phyloP scores from a whole-genome alignment of 2,329 filamentous ascomycete species.

The Sodiomyces alkalinus region DNA sequence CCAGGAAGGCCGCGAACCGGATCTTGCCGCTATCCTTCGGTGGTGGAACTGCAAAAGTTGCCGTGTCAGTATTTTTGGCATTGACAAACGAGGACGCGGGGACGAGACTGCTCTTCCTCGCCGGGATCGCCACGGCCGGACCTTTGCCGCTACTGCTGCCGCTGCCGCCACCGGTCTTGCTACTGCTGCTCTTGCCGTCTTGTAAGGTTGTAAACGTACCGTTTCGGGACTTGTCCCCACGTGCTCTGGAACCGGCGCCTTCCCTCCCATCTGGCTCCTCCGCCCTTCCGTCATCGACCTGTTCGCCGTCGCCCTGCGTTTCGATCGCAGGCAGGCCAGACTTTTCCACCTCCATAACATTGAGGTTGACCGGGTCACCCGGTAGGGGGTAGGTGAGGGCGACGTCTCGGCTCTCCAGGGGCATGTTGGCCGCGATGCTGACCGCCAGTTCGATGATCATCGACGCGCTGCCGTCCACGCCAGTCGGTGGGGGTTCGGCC shows the following conservation, averaged over 20 bases:
- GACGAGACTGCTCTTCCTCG: constrained; percentile 1
- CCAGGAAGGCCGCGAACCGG: constrained; percentile 61
- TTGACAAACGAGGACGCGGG: constrained; percentile 13
- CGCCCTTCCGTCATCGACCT: constrained; percentile 23
- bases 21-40: constrained; percentile 40
- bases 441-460: constrained; percentile 91
- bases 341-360: constrained; percentile 82
- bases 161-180: neutral
- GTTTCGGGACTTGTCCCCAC: constrained; percentile 28
- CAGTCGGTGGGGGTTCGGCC: constrained; percentile 59
- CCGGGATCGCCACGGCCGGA: neutral
- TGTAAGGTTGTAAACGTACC: constrained; percentile 23
- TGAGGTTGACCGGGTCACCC: constrained; percentile 50
- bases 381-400: constrained; percentile 75
- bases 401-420: constrained; percentile 82
- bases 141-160: neutral
- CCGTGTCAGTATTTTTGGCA: constrained; percentile 23
- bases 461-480: constrained; percentile 73
- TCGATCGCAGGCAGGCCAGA: constrained; percentile 46
- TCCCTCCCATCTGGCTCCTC: constrained; percentile 26
- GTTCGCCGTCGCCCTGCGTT: constrained; percentile 24
- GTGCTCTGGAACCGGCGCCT: constrained; percentile 23
- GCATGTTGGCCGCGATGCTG: constrained; percentile 71
- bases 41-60: constrained; percentile 19
- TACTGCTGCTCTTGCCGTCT: neutral